Base-by-base conservation (phyloP, 441 rosid genomes). In the Melastoma candidum region DNA sequence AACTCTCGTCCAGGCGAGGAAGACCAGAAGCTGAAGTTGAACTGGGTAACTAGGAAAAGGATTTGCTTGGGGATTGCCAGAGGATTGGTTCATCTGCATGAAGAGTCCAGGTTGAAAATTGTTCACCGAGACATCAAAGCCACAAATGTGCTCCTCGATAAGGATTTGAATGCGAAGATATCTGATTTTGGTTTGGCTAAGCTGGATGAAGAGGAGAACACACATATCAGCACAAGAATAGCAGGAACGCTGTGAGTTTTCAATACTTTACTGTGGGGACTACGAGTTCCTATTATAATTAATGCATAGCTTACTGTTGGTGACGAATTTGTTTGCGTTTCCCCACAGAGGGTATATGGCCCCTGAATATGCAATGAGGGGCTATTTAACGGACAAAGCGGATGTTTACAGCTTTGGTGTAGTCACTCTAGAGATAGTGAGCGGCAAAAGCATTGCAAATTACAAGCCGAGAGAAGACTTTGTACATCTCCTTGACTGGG, bases 301-400 rank as follows among this genome's bases (percentile, higher is more conserved):
- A 17, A 17, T 17, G 22, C 22, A 17, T 17, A 17, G 22, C 22
- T 17, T 17, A 17, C 1, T 17, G 22, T 17, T 17, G 22, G 22
- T 17, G 22, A 17, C 22, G 22, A 17, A 17, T 17, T 17, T 17
- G 22, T 17, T 17, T 17, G 22, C 22, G 22, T 17, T 2, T 6
- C 45, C 12, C 7, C 36, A 32, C 63, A 87, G 93, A 47, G 94
- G 94, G 32, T 87, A 87, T 65, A 84, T 87, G 90, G 94, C 96
- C 61, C 96, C 94, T 25, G 94, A 87, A 57, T 87, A 82, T 60
- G 90, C 88, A 50, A 84, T 84, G 96, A 83, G 96, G 61, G 96
- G 94, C 52, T 84, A 87, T 68, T 72, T 87, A 73, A 87, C 96
- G 1, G 88, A 84, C 51, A 88, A 88, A 65, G 95, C 96, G 0